These are phyloP conservation scores for Schizosaccharomyces osmophilus DNA, from an alignment of 805 yeast species.

Conservation along the genomic window DNA sequence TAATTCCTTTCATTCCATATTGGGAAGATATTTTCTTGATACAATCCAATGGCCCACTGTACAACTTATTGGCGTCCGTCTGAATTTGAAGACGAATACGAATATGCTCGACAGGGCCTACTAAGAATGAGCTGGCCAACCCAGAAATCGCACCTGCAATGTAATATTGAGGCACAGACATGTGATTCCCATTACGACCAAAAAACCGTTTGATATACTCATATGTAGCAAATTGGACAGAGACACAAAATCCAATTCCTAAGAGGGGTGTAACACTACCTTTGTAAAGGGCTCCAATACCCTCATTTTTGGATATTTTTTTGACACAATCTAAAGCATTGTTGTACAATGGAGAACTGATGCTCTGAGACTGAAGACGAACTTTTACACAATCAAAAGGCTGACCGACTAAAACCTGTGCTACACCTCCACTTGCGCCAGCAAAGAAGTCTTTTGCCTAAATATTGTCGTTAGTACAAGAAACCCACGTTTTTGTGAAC, in stretches of 20 bases:
- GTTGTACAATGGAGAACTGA: constrained; percentile 38
- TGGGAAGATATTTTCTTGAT: constrained; percentile 29
- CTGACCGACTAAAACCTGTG: constrained; percentile 87
- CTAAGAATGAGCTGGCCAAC: constrained; percentile 36
- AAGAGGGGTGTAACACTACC: constrained; percentile 84
- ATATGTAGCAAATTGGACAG: constrained; percentile 86
- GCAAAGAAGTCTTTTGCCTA: constrained; percentile 50
- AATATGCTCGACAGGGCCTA: constrained; percentile 85
- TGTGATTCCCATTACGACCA: constrained; percentile 15
- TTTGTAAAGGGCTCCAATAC: constrained; percentile 67
- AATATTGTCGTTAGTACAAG: background rate
- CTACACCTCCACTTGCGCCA: constrained; percentile 87
- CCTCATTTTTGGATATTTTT: constrained; percentile 53
- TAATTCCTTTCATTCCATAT: constrained; percentile 38
- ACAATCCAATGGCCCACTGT: constrained; percentile 54
- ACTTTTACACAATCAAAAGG: constrained; percentile 44
- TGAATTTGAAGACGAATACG: constrained; percentile 79
- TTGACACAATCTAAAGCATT: constrained; percentile 58
- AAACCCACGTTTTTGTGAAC: background rate
- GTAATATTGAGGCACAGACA: constrained; percentile 46
- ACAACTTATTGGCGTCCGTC: constrained; percentile 23
- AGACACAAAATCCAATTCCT: constrained; percentile 30
- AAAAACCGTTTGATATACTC: constrained; percentile 61
- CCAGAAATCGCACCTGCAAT: constrained; percentile 85
- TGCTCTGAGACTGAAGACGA: constrained; percentile 55